Evolutionary conservation across 176 grass and related monocot species (phyloP).

Genomic region (Thinopyrum elongatum): DNA sequence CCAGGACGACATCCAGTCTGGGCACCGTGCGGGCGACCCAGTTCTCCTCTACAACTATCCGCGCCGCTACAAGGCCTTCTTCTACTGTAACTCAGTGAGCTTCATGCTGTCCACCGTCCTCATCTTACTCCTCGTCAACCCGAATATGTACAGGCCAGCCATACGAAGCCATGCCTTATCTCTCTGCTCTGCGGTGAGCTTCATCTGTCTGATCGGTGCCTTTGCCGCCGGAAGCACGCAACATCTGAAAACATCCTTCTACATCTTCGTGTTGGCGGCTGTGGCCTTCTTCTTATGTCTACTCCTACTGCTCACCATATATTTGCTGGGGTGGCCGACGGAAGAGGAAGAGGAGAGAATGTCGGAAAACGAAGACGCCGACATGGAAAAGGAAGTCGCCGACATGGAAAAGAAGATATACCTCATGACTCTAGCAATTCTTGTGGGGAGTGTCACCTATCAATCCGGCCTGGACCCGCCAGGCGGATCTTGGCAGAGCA

Average conservation of each 20-base stretch:
- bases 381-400: too few relatives aligned
- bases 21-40: neutral
- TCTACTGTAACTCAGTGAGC: slow-evolving; percentile 29
- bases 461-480: neutral
- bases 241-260: neutral
- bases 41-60: slow-evolving; percentile 3
- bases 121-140: slow-evolving; percentile 24
- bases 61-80: slow-evolving; percentile 20
- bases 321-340: too few relatives aligned
- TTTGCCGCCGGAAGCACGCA: neutral
- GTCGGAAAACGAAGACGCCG: too few relatives aligned
- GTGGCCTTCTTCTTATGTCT: neutral
- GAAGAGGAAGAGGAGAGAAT: too few relatives aligned
- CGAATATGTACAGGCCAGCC: neutral
- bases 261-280: neutral
- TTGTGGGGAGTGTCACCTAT: slow-evolving; percentile 11
- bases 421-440: neutral
- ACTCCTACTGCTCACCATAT: too few relatives aligned
- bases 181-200: neutral
- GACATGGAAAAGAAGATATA: neutral
- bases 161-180: neutral
- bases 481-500: neutral
- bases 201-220: neutral
- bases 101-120: slow-evolving; percentile 27
- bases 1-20: neutral